Evolutionary conservation across 176 grass and related monocot species (phyloP), one percentile per base, ranked within the genome.

Genomic region (Cocos nucifera): DNA sequence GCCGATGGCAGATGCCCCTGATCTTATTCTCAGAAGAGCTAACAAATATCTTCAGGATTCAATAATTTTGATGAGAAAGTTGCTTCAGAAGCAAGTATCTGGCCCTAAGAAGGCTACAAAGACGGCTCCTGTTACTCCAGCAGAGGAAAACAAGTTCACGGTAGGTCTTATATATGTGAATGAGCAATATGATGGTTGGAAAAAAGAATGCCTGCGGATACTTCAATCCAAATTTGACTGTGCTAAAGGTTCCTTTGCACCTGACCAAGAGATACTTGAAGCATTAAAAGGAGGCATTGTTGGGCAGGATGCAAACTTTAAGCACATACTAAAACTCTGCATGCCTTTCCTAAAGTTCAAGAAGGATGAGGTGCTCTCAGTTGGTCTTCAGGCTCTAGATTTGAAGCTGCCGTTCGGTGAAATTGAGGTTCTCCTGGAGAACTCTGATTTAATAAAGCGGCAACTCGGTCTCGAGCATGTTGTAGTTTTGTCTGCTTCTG

Each of bases 31-130:
- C 30, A 66, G 84, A 26, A 78, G 63, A 20, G 83, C 83, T 3
- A 93, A 93, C 72, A 93, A 93, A 54, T 93, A 93, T 56, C 51
- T 93, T n/a, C 83, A 87, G 50, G 83, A 93, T 51, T 78, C 83
- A 2, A 87, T 93, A 61, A 74, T 84, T 48, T 49, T 81, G 16
- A 78, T 87, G 77, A 81, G 88, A n/a, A 93, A 84, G 66, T 56
- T 87, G 30, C 74, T 84, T 53, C 88, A 84, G 58, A 93, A 93
- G 53, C 88, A 87, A 71, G 66, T 83, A 75, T 79, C 74, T 14
- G 79, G 80, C 60, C 65, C 80, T 17, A 93, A 93, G 55, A 93
- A 93, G 59, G 54, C 73, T 63, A 93, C 87, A 65, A 93, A 87
- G 58, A 83, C 83, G 60, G 62, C 20, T 64, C 55, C 71, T n/a